Evolutionary conservation across 768 basidiomycete species (phyloP), one percentile per base, ranked within the genome.

Genomic region (Nidularia pulvinata): DNA sequence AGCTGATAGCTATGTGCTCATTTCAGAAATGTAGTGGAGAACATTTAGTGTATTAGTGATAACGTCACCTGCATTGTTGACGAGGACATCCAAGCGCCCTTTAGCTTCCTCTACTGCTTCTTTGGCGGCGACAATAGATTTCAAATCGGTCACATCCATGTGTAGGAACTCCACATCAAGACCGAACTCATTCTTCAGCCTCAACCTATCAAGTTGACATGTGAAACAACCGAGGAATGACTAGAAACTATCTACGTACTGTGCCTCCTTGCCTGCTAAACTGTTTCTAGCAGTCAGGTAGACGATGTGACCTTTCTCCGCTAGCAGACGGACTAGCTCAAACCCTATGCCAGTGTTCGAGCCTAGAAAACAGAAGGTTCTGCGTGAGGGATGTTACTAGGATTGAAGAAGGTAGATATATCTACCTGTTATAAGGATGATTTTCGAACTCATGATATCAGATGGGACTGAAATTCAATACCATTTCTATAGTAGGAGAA

Each of bases 291-390:
- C 69, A 36, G 65, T 69, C 16, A 79, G 61, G 56, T 78, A 80
- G 7, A 80, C 77, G 6, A 55, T 72, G 53, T 79, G 71, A 0
- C 70, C 74, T 55, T 75, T 72, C 58, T 72, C 60, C 1, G 77
- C 76, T 6, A 80, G 64, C 13, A 77, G 63, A 33, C 68, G 69
- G 11, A 76, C 73, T 25, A 79, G 67, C 50, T 78, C 76, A 53
- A 72, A 74, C 35, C 78, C 77, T 22, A 81, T 79, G 2, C 78
- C 78, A 49, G 75, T 58, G 58, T 78, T 78, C 33, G 72, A 68
- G 48, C 76, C 75, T 77, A 14, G 7, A 45, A 30, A 11, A n/a
- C 43, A 10, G 14, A 36, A n/a, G n/a, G n/a, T n/a, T 16, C 33
- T 30, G 46, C 33, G 14, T 10, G 13, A 35, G 30, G 6, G 9